These are phyloP conservation scores for Fusarium heterosporum DNA, from an alignment of 2,329 filamentous ascomycete species.

Conservation along the genomic window DNA sequence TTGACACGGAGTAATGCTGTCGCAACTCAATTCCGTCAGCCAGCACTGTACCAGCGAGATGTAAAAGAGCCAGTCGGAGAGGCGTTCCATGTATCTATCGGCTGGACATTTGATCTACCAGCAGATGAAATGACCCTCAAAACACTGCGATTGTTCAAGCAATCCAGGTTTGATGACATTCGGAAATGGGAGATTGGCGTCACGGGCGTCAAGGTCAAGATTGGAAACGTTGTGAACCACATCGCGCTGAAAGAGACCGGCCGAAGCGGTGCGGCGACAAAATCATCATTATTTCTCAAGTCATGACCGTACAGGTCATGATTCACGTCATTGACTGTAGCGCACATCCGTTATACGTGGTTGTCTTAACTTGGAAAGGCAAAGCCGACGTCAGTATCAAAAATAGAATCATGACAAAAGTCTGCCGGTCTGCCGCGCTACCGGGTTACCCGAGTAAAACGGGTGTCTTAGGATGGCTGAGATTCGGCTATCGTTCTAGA, in stretches of 20 bases:
- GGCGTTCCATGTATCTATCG: conserved; percentile 89
- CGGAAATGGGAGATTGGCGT: conserved; percentile 64
- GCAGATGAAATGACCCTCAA: conserved; percentile 52
- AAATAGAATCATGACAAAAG: background rate
- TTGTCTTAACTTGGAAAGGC: background rate
- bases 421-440: background rate
- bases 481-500: conserved; percentile 22
- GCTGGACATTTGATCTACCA: conserved; percentile 77
- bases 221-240: conserved; percentile 75
- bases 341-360: background rate
- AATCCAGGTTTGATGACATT: conserved; percentile 48
- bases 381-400: background rate
- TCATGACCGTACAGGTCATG: conserved; percentile 14
- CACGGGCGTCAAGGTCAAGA: conserved; percentile 76
- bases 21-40: conserved; percentile 79
- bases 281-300: conserved; percentile 27
- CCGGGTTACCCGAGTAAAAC: background rate
- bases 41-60: conserved; percentile 71
- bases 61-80: conserved; percentile 41
- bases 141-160: conserved; percentile 44
- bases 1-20: conserved; percentile 75
- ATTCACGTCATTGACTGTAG: conserved; percentile 5
- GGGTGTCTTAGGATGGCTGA: conserved; percentile 8
- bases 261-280: background rate
- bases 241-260: conserved; percentile 52